Evolutionary conservation across 139 green algal genomes (phyloP).

Genomic region (Ostreobium quekettii): DNA sequence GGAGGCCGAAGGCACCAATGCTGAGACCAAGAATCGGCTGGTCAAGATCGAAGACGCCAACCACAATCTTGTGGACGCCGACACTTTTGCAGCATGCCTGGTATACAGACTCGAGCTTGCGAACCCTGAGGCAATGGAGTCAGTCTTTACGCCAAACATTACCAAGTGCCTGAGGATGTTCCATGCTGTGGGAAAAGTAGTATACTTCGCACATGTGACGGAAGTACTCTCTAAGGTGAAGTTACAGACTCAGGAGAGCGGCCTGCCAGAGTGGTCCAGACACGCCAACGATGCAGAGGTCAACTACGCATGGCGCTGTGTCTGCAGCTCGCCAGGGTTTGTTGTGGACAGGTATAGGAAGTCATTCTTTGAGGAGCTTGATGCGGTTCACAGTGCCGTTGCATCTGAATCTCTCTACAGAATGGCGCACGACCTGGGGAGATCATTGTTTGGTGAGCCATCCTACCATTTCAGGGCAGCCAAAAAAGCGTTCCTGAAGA

Average conservation of each 20-base stretch:
- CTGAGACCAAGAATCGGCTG: too few relatives aligned
- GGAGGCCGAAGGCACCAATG: too few relatives aligned
- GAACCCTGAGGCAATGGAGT: background rate
- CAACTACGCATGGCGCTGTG: conserved; percentile 10
- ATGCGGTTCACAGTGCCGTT: background rate
- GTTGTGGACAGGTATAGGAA: background rate
- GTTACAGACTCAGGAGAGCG: background rate
- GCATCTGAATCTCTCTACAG: background rate
- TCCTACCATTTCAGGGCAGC: background rate
- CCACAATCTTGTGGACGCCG: too few relatives aligned
- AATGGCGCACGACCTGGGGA: background rate
- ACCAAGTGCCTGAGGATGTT: conserved; percentile 1
- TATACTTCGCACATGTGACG: background rate
- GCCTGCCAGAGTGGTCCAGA: background rate
- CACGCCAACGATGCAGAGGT: background rate
- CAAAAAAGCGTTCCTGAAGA: background rate
- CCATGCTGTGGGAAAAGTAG: background rate
- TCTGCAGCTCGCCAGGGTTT: conserved; percentile 3
- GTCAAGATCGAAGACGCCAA: too few relatives aligned
- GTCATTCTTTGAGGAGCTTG: conserved; percentile 9
- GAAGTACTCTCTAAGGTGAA: background rate
- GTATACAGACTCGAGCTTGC: conserved; percentile 15
- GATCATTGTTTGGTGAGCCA: background rate
- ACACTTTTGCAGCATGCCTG: conserved; percentile 13
- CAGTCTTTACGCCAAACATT: background rate